These are phyloP conservation scores for Pulicaria dysenterica DNA, from an alignment of 129 eudicot species.

Conservation along the genomic window DNA sequence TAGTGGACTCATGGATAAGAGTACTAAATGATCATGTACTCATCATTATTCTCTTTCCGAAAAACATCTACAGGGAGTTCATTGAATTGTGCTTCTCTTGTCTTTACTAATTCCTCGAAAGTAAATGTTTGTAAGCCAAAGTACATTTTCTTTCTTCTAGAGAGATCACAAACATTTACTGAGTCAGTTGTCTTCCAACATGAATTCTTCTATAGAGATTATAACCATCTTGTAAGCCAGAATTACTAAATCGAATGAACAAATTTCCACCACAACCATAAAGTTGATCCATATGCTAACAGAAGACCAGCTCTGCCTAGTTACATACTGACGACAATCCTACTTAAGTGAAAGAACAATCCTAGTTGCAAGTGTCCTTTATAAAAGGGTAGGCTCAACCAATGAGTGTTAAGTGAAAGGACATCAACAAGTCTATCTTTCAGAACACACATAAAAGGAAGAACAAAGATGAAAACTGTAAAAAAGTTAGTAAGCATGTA, in stretches of 20 bases:
- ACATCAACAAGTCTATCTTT: not conserved
- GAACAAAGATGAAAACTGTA: slow-evolving; percentile 2
- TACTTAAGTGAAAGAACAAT: too few relatives aligned
- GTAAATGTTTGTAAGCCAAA: not conserved
- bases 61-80: not conserved
- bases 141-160: not conserved
- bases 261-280: not conserved
- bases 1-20: not conserved
- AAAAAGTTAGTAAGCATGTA: not conserved
- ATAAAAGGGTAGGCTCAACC: not conserved
- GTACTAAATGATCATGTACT: not conserved
- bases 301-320: not conserved
- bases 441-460: not conserved
- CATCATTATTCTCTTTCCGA: not conserved
- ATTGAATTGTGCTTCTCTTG: slow-evolving; percentile 2
- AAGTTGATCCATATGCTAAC: not conserved
- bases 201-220: slow-evolving; percentile 14
- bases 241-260: not conserved
- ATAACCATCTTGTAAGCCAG: not conserved
- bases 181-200: slow-evolving; percentile 13
- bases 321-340: not conserved
- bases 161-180: not conserved
- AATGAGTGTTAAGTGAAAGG: slow-evolving; percentile 3
- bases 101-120: slow-evolving; percentile 1
- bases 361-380: slow-evolving; percentile 2